Evolutionary conservation across 2,329 filamentous ascomycete species (phyloP), one percentile per base, ranked within the genome.

Genomic region (Clonostachys byssicola): DNA sequence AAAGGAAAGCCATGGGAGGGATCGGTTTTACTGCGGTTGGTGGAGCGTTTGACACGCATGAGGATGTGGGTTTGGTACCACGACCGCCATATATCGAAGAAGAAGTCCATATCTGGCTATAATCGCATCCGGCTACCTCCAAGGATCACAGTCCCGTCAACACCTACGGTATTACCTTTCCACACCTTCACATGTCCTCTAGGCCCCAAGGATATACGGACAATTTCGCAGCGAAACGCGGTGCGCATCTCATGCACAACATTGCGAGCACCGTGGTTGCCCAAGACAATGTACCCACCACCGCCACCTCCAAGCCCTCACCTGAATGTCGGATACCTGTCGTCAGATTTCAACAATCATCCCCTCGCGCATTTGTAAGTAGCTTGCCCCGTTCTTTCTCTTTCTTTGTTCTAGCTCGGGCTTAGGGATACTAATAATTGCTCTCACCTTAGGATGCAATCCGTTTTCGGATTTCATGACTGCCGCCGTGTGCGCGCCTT

Each of bases 271-370:
- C 81, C 91, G 5, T 99, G 94, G 94, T 78, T 99, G 43, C 86
- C 92, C 7, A 62, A 70, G 42, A 84, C 83, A 0, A 88, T 97
- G 0, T 96, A 89, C 58, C 81, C 82, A n/a, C 94, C 94, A 3
- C 94, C 94, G 0, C 67, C 81, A 3, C 92, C 94, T 2, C 94
- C 94, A 2, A 77, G 74, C 40, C 91, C 92, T 1, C 82, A 86
- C 54, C 75, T 99, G n/a, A 92, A 90, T 55, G 83, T 99, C 50
- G 94, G 94, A 42, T 99, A 99, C 64, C 85, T 99, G 36, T 97
- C 94, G 5, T 97, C 94, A 0, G 94, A 99, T 67, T 99, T 99
- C 69, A 99, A 99, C 62, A 99, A 99, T 58, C 94, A 99, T 62
- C 94, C 94, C 5, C 73, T 99, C 34, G 94, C 94, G 20, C 94